phyloP scores from a whole-genome alignment of 768 basidiomycete species.

The Mycena galopus region DNA sequence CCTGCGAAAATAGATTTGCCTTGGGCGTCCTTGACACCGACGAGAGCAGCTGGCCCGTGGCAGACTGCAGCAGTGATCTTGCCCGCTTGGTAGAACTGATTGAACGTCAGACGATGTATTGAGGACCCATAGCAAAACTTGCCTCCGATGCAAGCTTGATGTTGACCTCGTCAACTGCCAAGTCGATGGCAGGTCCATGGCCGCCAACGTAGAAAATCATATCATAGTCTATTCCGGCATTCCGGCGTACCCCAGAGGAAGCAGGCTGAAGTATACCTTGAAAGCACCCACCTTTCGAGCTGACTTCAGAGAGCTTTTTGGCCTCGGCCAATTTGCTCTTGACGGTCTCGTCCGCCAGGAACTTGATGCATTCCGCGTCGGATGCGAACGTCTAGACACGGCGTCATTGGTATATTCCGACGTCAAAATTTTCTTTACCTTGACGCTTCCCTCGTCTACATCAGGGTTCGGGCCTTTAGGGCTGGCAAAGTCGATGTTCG shows the following conservation, averaged over 20 bases:
- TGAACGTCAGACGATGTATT: no score
- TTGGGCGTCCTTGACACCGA: slow-evolving; percentile 64
- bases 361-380: slow-evolving; percentile 68
- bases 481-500: slow-evolving; percentile 70
- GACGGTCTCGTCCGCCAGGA: slow-evolving; percentile 69
- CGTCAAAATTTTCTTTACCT: slow-evolving; percentile 55
- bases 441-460: slow-evolving; percentile 61
- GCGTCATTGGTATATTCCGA: no score
- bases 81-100: slow-evolving; percentile 74
- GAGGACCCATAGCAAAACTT: no score
- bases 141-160: slow-evolving; percentile 68
- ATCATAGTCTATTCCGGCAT: slow-evolving; percentile 76
- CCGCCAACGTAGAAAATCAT: slow-evolving; percentile 87
- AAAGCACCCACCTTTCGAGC: slow-evolving; percentile 47
- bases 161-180: slow-evolving; percentile 69
- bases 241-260: no score
- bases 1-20: slow-evolving; percentile 78
- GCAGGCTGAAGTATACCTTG: no score
- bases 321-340: slow-evolving; percentile 66
- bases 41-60: slow-evolving; percentile 78
- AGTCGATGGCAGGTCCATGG: slow-evolving; percentile 84
- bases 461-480: slow-evolving; percentile 82
- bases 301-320: slow-evolving; percentile 72
- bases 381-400: slow-evolving; percentile 64
- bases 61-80: slow-evolving; percentile 83